Base-by-base conservation (phyloP, 2,329 filamentous ascomycete genomes). In the Amesomyces nigricolor region DNA sequence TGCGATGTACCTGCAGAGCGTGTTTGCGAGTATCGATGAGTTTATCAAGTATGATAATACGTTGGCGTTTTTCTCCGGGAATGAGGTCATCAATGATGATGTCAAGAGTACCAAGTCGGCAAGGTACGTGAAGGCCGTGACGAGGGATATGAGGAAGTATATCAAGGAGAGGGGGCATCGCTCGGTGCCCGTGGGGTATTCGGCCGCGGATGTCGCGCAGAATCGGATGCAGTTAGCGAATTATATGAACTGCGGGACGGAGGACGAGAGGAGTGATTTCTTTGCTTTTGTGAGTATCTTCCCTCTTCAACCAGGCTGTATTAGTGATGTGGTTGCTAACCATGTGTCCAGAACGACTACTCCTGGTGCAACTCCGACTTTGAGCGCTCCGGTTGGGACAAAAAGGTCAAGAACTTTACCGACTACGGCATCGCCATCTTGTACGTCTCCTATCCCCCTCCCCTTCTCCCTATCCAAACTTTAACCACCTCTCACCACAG, bases 201-300 rank as follows among this genome's bases (percentile, higher is more conserved):
- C 80, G 14, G 81, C 81, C 39, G 91, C 91, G 58, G 91, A 96
- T 73, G 88, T 96, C 54, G 79, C 88, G 58, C 79, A 83, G 67
- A 96, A 95, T 78, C 88, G 91, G 65, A 83, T 87, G 74, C 83
- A 96, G 75, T 90, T 90, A 70, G 91, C 91, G 47, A 68, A 85
- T 52, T 96, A 95, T 80, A 90, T 96, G 85, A 96, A 96, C 81
- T 96, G 91, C 69, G 91, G 91, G 59, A 76, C 82, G 53, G 88
- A 92, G 47, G 86, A 91, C 61, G 83, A 87, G 75, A 86, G 91
- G 64, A 89, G 86, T 65, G 91, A 96, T 73, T 92, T 92, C 76
- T 92, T 91, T 67, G 88, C 86, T 58, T 91, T 91, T 75, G 70
- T 72, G 62, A 64, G 70, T 67, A 5, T 22, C 11, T 2, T 14